Evolutionary conservation across 495 filamentous ascomycete species (phyloP), one percentile per base, ranked within the genome.

Genomic region (Annulohypoxylon bovei): DNA sequence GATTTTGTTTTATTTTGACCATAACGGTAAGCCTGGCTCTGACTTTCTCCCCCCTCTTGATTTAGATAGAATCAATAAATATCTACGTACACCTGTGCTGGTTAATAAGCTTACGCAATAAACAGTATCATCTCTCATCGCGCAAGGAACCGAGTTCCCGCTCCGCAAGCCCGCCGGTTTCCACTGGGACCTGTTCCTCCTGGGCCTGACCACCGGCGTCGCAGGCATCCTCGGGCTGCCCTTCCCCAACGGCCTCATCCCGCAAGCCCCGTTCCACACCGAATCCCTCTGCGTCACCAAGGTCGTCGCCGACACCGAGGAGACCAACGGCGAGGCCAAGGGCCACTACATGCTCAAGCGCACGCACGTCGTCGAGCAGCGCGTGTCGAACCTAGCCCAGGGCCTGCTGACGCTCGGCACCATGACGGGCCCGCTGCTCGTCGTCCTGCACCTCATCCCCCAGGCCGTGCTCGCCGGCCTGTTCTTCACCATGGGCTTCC

Each of bases 261-360:
- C 92, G 0, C 95, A 98, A 80, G 95, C 94, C 0, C 95, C 95
- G 3, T 96, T 97, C 82, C 94, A 97, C 79, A 98, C 95, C 6
- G 87, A 88, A 22, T 88, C 91, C 2, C 89, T 96, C 40, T 94
- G 91, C 76, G 91, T 93, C 50, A 92, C 89, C 4, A 84, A 85
- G 33, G 83, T 88, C 44, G 82, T 89, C n/a, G 73, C 85, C 3
- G 86, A 89, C 71, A 76, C 82, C 76, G 81, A 49, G 81, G 85
- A 70, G 84, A 82, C 27, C 80, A 86, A 59, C 90, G 91, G 70
- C 85, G 88, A 65, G 27, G 69, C 69, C 9, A 75, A 75, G 47
- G 72, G 69, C 32, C 72, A 91, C 72, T 82, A 87, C 54, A 80
- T 86, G 42, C 87, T 87, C 46, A 76, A 88, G 58, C 82, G 89